Evolutionary conservation across 140 eudicot species (phyloP), one percentile per base, ranked within the genome.

Genomic region (Ambrosia hybrid): DNA sequence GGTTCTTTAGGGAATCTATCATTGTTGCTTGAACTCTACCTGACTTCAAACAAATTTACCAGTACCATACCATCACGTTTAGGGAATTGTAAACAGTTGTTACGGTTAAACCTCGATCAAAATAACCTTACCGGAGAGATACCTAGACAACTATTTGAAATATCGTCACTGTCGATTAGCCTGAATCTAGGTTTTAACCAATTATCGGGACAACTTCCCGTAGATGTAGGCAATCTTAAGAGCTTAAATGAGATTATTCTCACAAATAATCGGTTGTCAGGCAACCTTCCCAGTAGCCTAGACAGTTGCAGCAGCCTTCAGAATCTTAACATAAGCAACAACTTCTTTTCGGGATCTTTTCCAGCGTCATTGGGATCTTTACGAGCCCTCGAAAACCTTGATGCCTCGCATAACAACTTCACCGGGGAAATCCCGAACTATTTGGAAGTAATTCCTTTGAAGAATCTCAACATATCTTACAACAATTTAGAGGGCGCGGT

Each of bases 401-500:
- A 30, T 30, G 34, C 34, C 34, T 1, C 34, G 2, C 34, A 30
- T 30, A 30, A 30, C 34, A 30, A 30, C 34, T 30, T 30, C 34
- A 30, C 34, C 2, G 34, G 34, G 34, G 34, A 2, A 30, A 30
- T 30, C 13, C 91, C 91, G 9, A 65, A 57, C 46, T 85, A 59
- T 36, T 43, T 82, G 17, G 62, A 46, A 13, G 57, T 21, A 12
- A 30, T 81, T n/a, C 41, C 46, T 0, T 65, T 84, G 46, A 10
- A 9, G 57, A 41, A 3, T 15, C 75, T 82, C 69, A 82, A 81
- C 58, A 17, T 85, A 51, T 85, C 89, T 15, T 85, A 77, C 74
- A 85, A 85, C 39, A 62, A 16, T 38, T 72, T 85, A 13, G 71
- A 81, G 9, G 89, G 89, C 0, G 68, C 51, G 51, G 69, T 85